Base-by-base conservation (phyloP, 768 basidiomycete genomes). In the Pulveroboletus frians region DNA sequence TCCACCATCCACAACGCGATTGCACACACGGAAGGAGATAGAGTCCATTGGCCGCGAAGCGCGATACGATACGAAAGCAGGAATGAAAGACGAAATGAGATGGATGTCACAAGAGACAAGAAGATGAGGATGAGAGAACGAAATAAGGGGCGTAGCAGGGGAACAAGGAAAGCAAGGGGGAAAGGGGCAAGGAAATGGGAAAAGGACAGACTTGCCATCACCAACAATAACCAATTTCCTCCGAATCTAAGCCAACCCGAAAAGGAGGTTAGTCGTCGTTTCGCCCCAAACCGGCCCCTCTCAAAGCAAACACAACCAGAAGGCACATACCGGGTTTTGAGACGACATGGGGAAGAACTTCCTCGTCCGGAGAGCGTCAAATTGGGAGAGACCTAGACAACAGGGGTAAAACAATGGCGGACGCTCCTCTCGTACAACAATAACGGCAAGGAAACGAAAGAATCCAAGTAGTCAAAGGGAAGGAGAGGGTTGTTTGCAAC, bases 221-320 rank as follows among this genome's bases (percentile, higher is more conserved):
- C 95, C 95, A 54, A 97, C 93, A 65, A 93, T 92, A 71, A 95
- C 93, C 50, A 97, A 76, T 73, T 97, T 97, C 62, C 93, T 80
- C 60, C 92, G 84, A 69, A 97, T 89, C 92, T 95, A 57, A 29
- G 23, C 34, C 30, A 13, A 23, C 4, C 14, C 1, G 30, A 29
- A 30, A 9, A 39, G 29, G 4, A 20, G 41, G 32, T 44, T 14
- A 36, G 50, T 26, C 31, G 3, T 11, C 11, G 1, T 5, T 15
- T 9, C 10, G 18, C 17, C 29, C 14, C 41, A 9, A 5, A 27
- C 27, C 4, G 18, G 20, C 6, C 9, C 43, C 31, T 15, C 31
- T 8, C 27, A 27, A 5, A 18, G 27, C 17, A 8, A 1, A 34
- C 20, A 20, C 30, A 29, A 36, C 39, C 40, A 10, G 3, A 43